phyloP scores from a whole-genome alignment of 1,139 yeast genomes.

The Debaryomyces udenii region DNA sequence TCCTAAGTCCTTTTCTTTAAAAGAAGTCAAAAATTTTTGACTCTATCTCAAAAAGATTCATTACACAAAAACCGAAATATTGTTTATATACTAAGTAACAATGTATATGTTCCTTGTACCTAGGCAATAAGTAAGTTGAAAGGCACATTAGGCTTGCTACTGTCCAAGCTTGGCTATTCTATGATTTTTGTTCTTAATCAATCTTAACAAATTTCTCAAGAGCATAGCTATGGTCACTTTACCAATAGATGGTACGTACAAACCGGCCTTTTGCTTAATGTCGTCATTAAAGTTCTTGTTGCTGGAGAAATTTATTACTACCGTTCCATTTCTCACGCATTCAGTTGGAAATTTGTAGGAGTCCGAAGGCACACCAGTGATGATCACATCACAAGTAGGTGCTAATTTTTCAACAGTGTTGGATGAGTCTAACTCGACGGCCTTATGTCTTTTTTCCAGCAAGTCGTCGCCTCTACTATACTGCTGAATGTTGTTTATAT shows the following conservation, averaged over 20 bases:
- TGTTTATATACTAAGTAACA: not conserved
- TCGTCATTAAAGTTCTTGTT: slow-evolving; percentile 81
- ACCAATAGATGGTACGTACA: slow-evolving; percentile 94
- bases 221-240: slow-evolving; percentile 96
- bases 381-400: slow-evolving; percentile 80
- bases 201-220: slow-evolving; percentile 79
- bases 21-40: slow-evolving; percentile 8
- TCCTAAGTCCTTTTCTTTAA: not conserved
- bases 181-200: slow-evolving; percentile 63
- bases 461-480: slow-evolving; percentile 94
- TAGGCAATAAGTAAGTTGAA: not conserved
- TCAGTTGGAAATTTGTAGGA: slow-evolving; percentile 84
- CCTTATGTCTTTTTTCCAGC: slow-evolving; percentile 80
- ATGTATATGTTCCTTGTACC: not conserved
- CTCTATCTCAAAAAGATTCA: slow-evolving; percentile 2
- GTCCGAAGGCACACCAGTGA: slow-evolving; percentile 92
- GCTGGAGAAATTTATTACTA: slow-evolving; percentile 86
- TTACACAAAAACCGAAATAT: slow-evolving; percentile 5
- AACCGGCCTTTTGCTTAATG: slow-evolving; percentile 81
- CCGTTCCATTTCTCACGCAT: slow-evolving; percentile 81
- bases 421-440: slow-evolving; percentile 61
- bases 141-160: not conserved
- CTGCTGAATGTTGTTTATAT: slow-evolving; percentile 81
- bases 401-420: slow-evolving; percentile 65
- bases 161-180: slow-evolving; percentile 17